Percentiles rank a stretch among this genome's conserved stretches.
Conservation (phyloP, 2,329 filamentous ascomycete species). For the Penicillium sp. region DNA sequence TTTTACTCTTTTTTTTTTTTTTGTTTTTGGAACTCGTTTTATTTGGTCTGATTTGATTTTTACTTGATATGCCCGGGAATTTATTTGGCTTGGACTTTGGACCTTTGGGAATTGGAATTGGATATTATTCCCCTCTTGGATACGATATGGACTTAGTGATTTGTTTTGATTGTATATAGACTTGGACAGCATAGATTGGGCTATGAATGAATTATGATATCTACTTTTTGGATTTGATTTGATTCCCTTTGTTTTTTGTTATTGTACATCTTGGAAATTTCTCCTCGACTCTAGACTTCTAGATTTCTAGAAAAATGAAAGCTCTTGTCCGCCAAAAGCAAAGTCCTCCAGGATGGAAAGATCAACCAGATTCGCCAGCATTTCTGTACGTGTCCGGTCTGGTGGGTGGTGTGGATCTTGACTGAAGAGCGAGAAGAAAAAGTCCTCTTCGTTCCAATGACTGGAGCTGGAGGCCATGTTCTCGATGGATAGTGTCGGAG, state of each 20-base stretch:
- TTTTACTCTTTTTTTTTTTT: neutral
- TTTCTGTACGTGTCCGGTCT: neutral
- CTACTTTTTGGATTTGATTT: neutral
- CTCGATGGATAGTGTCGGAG: neutral
- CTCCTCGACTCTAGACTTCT: neutral
- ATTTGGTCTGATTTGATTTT: neutral
- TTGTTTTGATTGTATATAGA: neutral
- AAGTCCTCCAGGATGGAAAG: conserved; percentile 34
- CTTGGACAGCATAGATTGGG: conserved; percentile 17
- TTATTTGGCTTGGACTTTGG: conserved; percentile 2
- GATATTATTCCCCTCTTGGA: conserved; percentile 6
- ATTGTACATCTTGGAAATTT: no score
- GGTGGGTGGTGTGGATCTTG: neutral
- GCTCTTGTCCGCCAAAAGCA: conserved; percentile 30
- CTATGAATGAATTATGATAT: conserved; percentile 27
- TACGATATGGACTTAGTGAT: conserved; percentile 5
- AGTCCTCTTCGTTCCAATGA: neutral
- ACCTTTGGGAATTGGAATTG: neutral
- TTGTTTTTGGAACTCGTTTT: neutral
- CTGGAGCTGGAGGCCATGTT: neutral
- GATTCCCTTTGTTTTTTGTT: no score
- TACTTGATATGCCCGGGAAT: neutral
- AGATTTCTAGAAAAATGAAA: conserved; percentile 21
- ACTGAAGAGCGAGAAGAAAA: neutral
- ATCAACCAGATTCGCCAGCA: conserved; percentile 30